Percentiles rank a stretch among this genome's conserved stretches.
These are phyloP conservation scores for Suillus variegatus DNA, from an alignment of 768 basidiomycete species.

Conservation along the genomic window DNA sequence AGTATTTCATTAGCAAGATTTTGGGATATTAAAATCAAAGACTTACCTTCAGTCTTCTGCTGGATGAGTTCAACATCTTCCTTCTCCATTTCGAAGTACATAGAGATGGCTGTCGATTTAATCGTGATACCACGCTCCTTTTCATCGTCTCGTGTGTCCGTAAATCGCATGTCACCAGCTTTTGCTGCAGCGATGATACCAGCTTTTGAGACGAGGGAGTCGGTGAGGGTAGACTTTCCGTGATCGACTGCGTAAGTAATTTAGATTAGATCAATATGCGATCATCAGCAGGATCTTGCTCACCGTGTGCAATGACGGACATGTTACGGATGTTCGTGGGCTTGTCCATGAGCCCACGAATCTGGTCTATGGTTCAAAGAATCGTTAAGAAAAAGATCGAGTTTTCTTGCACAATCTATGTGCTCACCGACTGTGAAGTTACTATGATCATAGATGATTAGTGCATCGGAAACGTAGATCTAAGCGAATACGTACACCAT, in stretches of 20 bases:
- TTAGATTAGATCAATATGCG: constrained; percentile 21
- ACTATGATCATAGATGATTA: constrained; percentile 47
- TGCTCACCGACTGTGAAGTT: constrained; percentile 87
- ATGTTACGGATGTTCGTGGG: constrained; percentile 94
- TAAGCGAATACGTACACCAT: constrained; percentile 72
- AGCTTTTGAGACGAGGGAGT: constrained; percentile 98
- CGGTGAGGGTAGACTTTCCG: constrained; percentile 99
- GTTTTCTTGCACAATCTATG: background rate
- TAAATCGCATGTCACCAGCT: constrained; percentile 96
- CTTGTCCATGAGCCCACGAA: constrained; percentile 84
- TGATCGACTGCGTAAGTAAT: constrained; percentile 77
- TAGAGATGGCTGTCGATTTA: constrained; percentile 99
- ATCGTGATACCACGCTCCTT: constrained; percentile 99
- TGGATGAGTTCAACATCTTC: constrained; percentile 84
- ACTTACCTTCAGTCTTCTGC: constrained; percentile 90
- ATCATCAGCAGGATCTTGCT: constrained; percentile 29
- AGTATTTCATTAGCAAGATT: constrained; percentile 12
- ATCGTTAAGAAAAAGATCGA: background rate
- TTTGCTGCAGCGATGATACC: constrained; percentile 96
- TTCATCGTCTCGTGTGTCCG: constrained; percentile 96
- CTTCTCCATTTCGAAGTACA: constrained; percentile 97
- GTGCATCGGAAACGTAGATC: constrained; percentile 15
- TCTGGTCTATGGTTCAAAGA: constrained; percentile 60
- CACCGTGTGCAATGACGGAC: constrained; percentile 92
- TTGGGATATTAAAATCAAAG: constrained; percentile 10